Percentiles rank a stretch among this genome's conserved stretches.
Conservation (phyloP, 345 rosid species). For the Salix viminalis region DNA sequence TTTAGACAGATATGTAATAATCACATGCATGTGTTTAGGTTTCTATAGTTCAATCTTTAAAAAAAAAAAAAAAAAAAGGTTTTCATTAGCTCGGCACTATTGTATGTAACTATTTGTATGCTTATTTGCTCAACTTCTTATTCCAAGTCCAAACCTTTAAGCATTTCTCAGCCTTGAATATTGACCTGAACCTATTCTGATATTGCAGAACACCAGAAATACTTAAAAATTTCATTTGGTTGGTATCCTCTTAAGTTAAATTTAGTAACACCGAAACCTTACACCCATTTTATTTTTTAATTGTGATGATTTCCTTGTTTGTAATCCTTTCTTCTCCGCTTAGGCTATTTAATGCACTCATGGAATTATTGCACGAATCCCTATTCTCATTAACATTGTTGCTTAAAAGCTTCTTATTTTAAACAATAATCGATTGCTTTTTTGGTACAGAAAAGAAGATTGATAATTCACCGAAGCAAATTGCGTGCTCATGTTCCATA, state of each 20-base stretch:
- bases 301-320: background rate
- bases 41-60: too few relatives aligned
- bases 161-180: background rate
- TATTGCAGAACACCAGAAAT: background rate
- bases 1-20: background rate
- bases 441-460: slow-evolving; percentile 74
- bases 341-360: background rate
- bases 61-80: background rate
- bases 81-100: too few relatives aligned
- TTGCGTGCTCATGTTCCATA: slow-evolving; percentile 80
- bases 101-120: background rate
- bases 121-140: background rate
- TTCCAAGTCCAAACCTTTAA: background rate
- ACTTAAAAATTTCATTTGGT: background rate
- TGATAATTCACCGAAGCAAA: slow-evolving; percentile 60
- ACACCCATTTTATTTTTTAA: background rate
- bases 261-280: background rate
- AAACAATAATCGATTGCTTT: slow-evolving; percentile 9
- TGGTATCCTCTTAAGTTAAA: background rate
- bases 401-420: background rate
- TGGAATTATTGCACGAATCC: background rate
- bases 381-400: background rate
- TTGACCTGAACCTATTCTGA: background rate
- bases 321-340: background rate
- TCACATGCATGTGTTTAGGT: background rate